Conservation (phyloP, 148 eudicot species). For the Amaranthus cruentus region DNA sequence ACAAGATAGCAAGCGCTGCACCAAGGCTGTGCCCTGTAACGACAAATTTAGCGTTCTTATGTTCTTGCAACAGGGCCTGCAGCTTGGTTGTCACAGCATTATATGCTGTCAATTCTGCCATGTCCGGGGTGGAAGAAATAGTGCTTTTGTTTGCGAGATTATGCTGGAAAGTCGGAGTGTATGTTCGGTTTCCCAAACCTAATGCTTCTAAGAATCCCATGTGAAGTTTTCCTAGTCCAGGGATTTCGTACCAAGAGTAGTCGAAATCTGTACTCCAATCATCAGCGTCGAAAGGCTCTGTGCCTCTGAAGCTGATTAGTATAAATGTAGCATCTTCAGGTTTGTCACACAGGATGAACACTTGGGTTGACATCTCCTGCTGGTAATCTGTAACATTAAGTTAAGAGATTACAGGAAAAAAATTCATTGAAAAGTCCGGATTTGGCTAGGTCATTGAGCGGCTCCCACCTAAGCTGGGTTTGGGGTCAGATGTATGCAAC, state of each 20-base stretch:
- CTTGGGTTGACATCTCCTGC: slow-evolving; percentile 43
- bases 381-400: slow-evolving; percentile 39
- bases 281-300: slow-evolving; percentile 52
- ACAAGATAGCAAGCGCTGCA: slow-evolving; percentile 64
- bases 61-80: slow-evolving; percentile 24
- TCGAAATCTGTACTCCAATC: slow-evolving; percentile 72
- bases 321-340: slow-evolving; percentile 35
- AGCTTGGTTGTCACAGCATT: slow-evolving; percentile 40
- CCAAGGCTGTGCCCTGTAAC: slow-evolving; percentile 87
- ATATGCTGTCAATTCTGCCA: slow-evolving; percentile 38
- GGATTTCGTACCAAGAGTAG: slow-evolving; percentile 55
- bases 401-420: background rate
- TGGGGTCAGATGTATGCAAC: too few species aligned
- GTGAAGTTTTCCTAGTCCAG: slow-evolving; percentile 49
- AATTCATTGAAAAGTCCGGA: too few species aligned
- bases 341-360: slow-evolving; percentile 48
- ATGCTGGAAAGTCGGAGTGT: slow-evolving; percentile 29
- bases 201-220: slow-evolving; percentile 71
- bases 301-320: slow-evolving; percentile 68
- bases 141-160: slow-evolving; percentile 15
- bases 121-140: background rate
- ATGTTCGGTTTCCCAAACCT: slow-evolving; percentile 42
- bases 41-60: slow-evolving; percentile 41
- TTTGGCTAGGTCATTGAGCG: too few species aligned
- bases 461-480: too few species aligned